Percentiles rank a stretch among this genome's conserved stretches.
These are phyloP conservation scores for Plasmodium gonderi DNA, from an alignment of 169 alveolate species.

Conservation along the genomic window DNA sequence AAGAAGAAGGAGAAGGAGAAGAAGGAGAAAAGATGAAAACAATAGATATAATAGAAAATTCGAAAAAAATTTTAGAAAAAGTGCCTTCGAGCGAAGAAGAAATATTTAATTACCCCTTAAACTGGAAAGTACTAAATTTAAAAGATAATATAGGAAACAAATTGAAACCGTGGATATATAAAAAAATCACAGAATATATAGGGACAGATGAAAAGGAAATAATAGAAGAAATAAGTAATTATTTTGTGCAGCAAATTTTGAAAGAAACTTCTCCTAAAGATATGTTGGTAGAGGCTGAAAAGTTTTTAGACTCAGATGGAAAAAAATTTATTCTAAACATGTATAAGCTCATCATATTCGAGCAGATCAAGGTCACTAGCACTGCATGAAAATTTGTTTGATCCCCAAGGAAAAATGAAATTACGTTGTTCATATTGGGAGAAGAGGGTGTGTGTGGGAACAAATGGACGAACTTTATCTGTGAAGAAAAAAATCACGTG, in stretches of 20 bases:
- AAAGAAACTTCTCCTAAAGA: slow-evolving; percentile 83
- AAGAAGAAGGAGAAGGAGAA: slow-evolving; percentile 2
- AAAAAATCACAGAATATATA: slow-evolving; percentile 85
- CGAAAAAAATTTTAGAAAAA: slow-evolving; percentile 53
- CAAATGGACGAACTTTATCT: too few species aligned
- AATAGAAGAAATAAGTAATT: slow-evolving; percentile 81
- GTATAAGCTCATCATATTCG: slow-evolving; percentile 86
- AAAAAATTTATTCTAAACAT: slow-evolving; percentile 83
- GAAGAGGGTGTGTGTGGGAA: background rate
- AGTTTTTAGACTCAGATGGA: slow-evolving; percentile 87
- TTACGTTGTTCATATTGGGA: background rate
- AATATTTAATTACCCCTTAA: slow-evolving; percentile 78
- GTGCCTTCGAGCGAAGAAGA: slow-evolving; percentile 79
- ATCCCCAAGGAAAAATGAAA: too few species aligned
- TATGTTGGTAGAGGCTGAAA: slow-evolving; percentile 84
- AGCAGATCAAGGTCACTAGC: slow-evolving; percentile 73
- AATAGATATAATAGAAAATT: slow-evolving; percentile 8
- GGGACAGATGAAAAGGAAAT: slow-evolving; percentile 87
- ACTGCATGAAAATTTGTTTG: background rate
- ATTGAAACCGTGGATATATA: slow-evolving; percentile 87
- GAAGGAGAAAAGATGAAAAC: slow-evolving; percentile 9
- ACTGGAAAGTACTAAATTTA: slow-evolving; percentile 80
- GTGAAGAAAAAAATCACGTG: too few species aligned
- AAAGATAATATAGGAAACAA: slow-evolving; percentile 73
- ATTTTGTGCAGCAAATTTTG: slow-evolving; percentile 76